Conservation (phyloP, 2,329 filamentous ascomycete genomes). For the Aspergillus sp. region DNA sequence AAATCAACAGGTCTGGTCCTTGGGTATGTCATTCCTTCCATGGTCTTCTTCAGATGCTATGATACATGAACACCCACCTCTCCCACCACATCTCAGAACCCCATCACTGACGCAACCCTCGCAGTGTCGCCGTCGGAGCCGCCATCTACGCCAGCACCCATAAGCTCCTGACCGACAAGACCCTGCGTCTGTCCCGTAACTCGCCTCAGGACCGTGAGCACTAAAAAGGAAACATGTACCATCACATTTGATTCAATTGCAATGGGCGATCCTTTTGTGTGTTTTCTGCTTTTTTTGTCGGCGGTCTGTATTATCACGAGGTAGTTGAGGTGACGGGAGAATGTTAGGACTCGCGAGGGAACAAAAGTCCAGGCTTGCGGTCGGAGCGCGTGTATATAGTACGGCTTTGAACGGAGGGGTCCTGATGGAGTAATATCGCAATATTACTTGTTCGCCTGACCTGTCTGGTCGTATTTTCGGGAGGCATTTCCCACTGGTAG, state of each 20-base stretch:
- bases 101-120: slow-evolving; percentile 20
- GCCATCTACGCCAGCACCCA: slow-evolving; percentile 77
- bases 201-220: slow-evolving; percentile 45
- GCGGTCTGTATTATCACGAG: slow-evolving; percentile 31
- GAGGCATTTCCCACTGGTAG: slow-evolving; percentile 19
- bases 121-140: slow-evolving; percentile 67
- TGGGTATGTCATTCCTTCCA: slow-evolving; percentile 57
- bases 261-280: slow-evolving; percentile 26
- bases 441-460: slow-evolving; percentile 26
- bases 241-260: slow-evolving; percentile 31
- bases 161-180: slow-evolving; percentile 89
- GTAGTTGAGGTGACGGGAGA: slow-evolving; percentile 25
- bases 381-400: slow-evolving; percentile 38
- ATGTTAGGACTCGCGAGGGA: slow-evolving; percentile 14
- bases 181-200: slow-evolving; percentile 80
- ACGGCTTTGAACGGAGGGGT: slow-evolving; percentile 28
- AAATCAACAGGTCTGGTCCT: slow-evolving; percentile 72
- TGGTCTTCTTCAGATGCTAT: slow-evolving; percentile 9
- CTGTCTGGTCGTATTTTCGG: slow-evolving; percentile 20
- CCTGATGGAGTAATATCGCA: slow-evolving; percentile 26
- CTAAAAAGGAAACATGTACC: slow-evolving; percentile 31
- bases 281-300: slow-evolving; percentile 16
- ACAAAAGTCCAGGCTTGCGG: slow-evolving; percentile 25
- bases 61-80: slow-evolving; percentile 12
- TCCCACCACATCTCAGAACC: slow-evolving; percentile 16